Percentiles rank a stretch among this genome's conserved stretches.
These are phyloP conservation scores for sorghum (Sorghum bicolor) DNA, from an alignment of 176 grass and related monocot genomes.

Conservation along the genomic window DNA sequence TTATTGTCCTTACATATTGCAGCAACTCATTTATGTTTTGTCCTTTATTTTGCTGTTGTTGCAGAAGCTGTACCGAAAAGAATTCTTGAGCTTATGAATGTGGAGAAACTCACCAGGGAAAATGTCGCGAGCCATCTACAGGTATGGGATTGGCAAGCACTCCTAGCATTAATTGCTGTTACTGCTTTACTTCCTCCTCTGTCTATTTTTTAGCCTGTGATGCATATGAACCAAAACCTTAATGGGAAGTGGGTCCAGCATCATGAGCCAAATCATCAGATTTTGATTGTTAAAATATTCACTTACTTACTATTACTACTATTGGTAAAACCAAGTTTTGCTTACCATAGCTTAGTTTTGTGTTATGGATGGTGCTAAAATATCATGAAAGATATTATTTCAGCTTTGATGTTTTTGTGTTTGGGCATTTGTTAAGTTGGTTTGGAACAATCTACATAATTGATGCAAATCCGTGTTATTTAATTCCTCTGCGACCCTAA, in stretches of 20 bases:
- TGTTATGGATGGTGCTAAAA: not conserved
- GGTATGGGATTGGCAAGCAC: slow-evolving; percentile 39
- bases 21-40: slow-evolving; percentile 29
- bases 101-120: slow-evolving; percentile 83
- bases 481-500: not conserved
- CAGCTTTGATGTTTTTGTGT: not conserved
- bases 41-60: slow-evolving; percentile 37
- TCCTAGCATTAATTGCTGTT: slow-evolving; percentile 1
- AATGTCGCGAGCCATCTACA: slow-evolving; percentile 96
- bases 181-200: not conserved
- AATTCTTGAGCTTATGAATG: slow-evolving; percentile 88
- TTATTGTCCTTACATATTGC: slow-evolving; percentile 27
- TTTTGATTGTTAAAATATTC: not conserved
- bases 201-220: not conserved
- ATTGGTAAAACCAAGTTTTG: not conserved
- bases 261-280: not conserved
- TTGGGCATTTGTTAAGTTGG: slow-evolving; percentile 2
- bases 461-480: not conserved
- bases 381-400: not conserved
- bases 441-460: not conserved
- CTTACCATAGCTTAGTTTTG: not conserved
- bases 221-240: not conserved
- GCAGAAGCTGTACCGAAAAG: slow-evolving; percentile 89
- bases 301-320: not conserved
- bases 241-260: not conserved